phyloP scores from a whole-genome alignment of 2,329 filamentous ascomycete genomes.

The Chaetomium globosum region DNA sequence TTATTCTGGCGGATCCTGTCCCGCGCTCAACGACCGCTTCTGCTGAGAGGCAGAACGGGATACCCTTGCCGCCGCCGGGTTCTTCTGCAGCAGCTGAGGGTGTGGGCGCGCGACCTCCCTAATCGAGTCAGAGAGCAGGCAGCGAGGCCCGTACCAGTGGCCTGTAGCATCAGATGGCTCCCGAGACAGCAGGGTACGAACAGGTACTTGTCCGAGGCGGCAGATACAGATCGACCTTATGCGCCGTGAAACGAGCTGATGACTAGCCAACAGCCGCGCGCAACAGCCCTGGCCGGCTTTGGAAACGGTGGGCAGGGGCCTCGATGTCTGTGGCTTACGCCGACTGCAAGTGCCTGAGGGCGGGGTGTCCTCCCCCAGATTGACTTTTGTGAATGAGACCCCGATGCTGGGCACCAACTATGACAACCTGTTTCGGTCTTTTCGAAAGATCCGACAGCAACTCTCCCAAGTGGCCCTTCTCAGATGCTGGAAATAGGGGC shows the following conservation, averaged over 20 bases:
- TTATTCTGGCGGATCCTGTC: conserved; percentile 15
- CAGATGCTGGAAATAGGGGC: conserved; percentile 13
- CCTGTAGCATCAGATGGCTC: conserved; percentile 2
- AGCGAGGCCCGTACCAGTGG: not conserved
- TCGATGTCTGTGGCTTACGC: conserved; percentile 9
- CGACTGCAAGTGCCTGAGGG: conserved; percentile 4
- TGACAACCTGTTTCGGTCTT: not conserved
- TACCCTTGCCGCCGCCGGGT: conserved; percentile 26
- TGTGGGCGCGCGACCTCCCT: conserved; percentile 25
- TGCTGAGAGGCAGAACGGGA: conserved; percentile 13
- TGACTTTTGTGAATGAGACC: not conserved
- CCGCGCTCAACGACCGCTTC: conserved; percentile 24
- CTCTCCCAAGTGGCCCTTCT: conserved; percentile 4
- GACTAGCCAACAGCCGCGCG: conserved; percentile 13
- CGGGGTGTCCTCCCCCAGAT: not conserved
- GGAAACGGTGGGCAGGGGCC: not conserved
- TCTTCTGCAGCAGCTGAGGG: conserved; percentile 24
- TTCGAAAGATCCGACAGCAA: not conserved
- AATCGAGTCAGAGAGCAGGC: conserved; percentile 20
- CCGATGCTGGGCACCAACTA: conserved; percentile 5
- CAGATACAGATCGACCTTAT: conserved; percentile 28
- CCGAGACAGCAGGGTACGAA: conserved; percentile 28
- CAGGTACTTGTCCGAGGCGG: conserved; percentile 25
- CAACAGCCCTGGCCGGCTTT: not conserved
- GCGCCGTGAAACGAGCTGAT: conserved; percentile 7